Conservation (phyloP, 2,329 filamentous ascomycete genomes). For the Xylaria sp. region DNA sequence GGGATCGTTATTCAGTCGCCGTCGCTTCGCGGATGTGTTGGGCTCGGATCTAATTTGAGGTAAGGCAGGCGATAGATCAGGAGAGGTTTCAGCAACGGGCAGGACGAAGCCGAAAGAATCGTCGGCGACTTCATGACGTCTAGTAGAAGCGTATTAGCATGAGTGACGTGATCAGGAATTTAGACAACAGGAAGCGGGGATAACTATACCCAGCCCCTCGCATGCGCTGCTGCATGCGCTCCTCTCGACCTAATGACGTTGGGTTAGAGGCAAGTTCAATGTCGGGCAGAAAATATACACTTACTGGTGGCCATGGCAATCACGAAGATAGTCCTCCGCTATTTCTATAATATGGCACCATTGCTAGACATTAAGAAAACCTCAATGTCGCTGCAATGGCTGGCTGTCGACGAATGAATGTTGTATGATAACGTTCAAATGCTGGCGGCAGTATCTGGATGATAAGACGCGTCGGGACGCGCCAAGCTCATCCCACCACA, state of each 20-base stretch:
- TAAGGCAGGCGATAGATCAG: constrained; percentile 42
- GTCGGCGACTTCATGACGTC: constrained; percentile 68
- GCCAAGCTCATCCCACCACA: constrained; percentile 31
- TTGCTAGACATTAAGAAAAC: constrained; percentile 6
- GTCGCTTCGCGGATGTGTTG: constrained; percentile 62
- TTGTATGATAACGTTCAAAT: constrained; percentile 11
- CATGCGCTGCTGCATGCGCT: constrained; percentile 72
- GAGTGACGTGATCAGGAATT: not conserved
- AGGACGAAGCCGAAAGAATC: constrained; percentile 68
- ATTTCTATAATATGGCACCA: constrained; percentile 9
- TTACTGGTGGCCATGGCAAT: constrained; percentile 52
- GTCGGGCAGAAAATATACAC: constrained; percentile 19
- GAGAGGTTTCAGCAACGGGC: constrained; percentile 49
- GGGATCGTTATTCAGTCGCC: constrained; percentile 50
- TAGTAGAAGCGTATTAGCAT: constrained; percentile 45
- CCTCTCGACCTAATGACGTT: constrained; percentile 62
- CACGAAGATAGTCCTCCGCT: not conserved
- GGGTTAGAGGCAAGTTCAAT: constrained; percentile 28
- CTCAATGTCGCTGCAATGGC: not conserved
- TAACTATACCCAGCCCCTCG: constrained; percentile 69
- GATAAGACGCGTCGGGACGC: constrained; percentile 34
- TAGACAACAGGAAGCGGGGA: constrained; percentile 1
- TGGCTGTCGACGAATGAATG: constrained; percentile 3
- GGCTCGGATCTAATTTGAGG: constrained; percentile 55
- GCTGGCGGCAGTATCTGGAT: not conserved